These are phyloP conservation scores for Neohortaea acidophila DNA, from an alignment of 495 filamentous ascomycete species.

Conservation along the genomic window DNA sequence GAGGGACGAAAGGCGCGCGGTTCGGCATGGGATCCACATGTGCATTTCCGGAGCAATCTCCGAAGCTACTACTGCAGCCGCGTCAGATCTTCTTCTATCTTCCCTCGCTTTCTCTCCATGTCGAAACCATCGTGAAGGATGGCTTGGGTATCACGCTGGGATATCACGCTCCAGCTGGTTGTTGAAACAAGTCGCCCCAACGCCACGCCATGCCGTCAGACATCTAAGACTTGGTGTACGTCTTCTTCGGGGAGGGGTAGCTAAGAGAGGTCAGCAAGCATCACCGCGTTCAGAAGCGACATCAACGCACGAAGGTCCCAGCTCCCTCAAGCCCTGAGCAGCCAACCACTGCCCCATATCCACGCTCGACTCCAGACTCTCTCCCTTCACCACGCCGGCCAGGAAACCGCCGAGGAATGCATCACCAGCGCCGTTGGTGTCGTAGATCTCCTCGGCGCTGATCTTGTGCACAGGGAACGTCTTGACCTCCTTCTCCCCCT, in stretches of 20 bases:
- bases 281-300: neutral
- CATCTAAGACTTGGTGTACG: conserved; percentile 37
- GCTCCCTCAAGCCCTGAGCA: conserved; percentile 74
- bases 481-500: conserved; percentile 50
- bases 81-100: no score
- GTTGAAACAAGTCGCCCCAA: no score
- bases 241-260: conserved; percentile 71
- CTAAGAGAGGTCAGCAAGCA: conserved; percentile 29
- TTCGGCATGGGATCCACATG: no score
- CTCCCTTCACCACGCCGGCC: conserved; percentile 74
- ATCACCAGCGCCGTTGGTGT: conserved; percentile 94
- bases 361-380: conserved; percentile 55
- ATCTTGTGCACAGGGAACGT: conserved; percentile 69
- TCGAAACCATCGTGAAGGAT: no score
- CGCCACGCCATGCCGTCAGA: no score
- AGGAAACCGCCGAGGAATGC: conserved; percentile 91
- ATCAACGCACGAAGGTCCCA: conserved; percentile 77
- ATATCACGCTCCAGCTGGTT: no score
- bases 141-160: no score
- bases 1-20: no score
- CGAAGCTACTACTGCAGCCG: no score
- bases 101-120: no score
- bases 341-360: conserved; percentile 96
- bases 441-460: conserved; percentile 58
- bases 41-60: no score